Evolutionary conservation across 495 filamentous ascomycete species (phyloP), one percentile per base, ranked within the genome.

Genomic region (Penicillium arizonense): DNA sequence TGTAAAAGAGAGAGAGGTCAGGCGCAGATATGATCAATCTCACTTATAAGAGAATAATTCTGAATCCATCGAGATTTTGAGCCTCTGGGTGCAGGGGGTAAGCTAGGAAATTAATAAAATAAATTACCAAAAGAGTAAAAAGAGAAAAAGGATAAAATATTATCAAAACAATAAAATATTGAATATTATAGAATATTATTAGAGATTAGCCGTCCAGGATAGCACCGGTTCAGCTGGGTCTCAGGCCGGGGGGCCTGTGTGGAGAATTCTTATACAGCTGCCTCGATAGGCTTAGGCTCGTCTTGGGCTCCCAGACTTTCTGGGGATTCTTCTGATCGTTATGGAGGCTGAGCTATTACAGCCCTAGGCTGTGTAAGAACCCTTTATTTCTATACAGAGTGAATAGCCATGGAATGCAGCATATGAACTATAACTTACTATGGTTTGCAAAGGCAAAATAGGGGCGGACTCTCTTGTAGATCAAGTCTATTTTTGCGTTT

Each of bases 31-130:
- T 37, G 33, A 48, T 36, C 12, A 34, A 24, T 50, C 47, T 40
- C 35, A 26, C 47, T 23, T 18, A 33, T 24, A 24, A 35, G 9
- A 14, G 24, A 47, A 26, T 37, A 47, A 26, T 37, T 23, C 28
- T 16, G 21, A 9, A 23, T 39, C 45, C 57, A 58, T 58, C 45
- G 53, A 44, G 49, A 42, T 58, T 55, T 64, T 64, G 61, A 64
- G 61, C 61, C 61, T 65, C 59, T 56, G 58, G 30, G 38, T 43
- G 33, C 51, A 58, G 54, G 40, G 28, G 30, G 13, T 42, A 7
- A 50, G 48, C 48, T 30, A 34, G 35, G 30, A 34, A 38, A 41
- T 18, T 13, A 24, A 47, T 28, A 37, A 35, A 14, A 44, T 21
- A 34, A 42, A 8, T 24, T 12, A 42, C 24, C 21, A 42, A 32